Evolutionary conservation across 768 basidiomycete species (phyloP), one percentile per base, ranked within the genome.

Genomic region (Leccinum broughii): DNA sequence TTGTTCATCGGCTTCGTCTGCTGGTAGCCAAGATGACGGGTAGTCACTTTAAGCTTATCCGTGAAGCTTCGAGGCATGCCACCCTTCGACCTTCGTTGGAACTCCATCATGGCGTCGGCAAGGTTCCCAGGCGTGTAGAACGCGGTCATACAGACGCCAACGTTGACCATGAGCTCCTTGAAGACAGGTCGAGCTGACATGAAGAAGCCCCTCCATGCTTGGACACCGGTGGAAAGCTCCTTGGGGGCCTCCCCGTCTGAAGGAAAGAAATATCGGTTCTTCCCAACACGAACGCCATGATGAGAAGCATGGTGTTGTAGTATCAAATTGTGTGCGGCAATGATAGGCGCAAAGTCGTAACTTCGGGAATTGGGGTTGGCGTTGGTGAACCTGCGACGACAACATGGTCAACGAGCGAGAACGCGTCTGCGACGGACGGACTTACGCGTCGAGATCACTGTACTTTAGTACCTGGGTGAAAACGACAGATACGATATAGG

Each of bases 41-140:
- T 87, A 14, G 77, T 78, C 7, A 92, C 83, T 66, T 81, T 85
- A 60, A 90, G 75, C 56, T 76, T 83, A 51, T 79, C 82, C 6
- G 77, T 74, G 62, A 88, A 81, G 1, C 75, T 72, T 55, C 74
- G 76, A 0, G 82, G 83, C 58, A 85, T 71, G 1, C 69, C 84
- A 1, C 76, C 77, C 2, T 68, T 64, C 0, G 83, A 80, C 20
- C 72, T 68, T 4, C 62, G 63, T 5, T 70, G 58, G 62, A 89
- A 90, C 3, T 76, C 79, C 8, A 75, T 20, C 51, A 92, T 77
- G 3, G 83, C 81, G 0, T 87, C 76, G 0, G 84, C 85, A 9
- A 93, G 77, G 61, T 86, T 89, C 0, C 87, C 85, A 0, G 83
- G 83, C 11, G 78, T 75, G 66, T 83, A 81, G 65, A 85, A 85